phyloP scores from a whole-genome alignment of 495 filamentous ascomycete genomes.

The Hyaloscypha finlandica region DNA sequence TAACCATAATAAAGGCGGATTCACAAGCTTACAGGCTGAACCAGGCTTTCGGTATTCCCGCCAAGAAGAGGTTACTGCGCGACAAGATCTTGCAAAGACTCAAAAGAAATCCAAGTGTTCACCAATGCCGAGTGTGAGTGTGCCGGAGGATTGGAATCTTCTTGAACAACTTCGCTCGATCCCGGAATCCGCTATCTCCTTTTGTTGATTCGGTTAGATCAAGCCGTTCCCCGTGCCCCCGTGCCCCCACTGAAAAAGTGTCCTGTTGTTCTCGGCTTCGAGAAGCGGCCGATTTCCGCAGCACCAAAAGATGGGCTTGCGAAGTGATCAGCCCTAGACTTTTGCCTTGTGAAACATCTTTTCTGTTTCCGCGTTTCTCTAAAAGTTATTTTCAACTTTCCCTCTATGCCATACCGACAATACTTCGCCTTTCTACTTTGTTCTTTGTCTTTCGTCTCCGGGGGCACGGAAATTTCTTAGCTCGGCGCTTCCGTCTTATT shows the following conservation, averaged over 20 bases:
- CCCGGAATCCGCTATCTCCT: neutral
- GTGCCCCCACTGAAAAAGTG: neutral
- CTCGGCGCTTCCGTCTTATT: neutral
- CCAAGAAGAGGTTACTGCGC: neutral
- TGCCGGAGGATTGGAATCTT: neutral
- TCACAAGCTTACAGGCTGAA: neutral
- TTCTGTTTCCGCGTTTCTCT: neutral
- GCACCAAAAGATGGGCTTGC: neutral
- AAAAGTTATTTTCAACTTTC: neutral
- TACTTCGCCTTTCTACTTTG: neutral
- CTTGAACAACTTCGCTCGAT: neutral
- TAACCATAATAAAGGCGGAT: neutral
- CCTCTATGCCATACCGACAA: neutral
- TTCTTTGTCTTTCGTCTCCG: neutral
- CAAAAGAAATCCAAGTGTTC: neutral
- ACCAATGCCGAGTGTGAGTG: neutral
- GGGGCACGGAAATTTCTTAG: neutral
- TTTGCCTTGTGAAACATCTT: neutral
- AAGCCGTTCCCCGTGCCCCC: neutral
- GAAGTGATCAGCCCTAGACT: slow-evolving; percentile 15
- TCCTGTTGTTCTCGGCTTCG: neutral
- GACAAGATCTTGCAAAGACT: neutral
- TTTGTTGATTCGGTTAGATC: neutral
- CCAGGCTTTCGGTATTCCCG: neutral
- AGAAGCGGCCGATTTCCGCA: neutral